A percentile compares a stretch with the other conserved stretches of the same genome.
Evolutionary conservation across 257 asterid genomes (phyloP).

Genomic region (Solanum lycopersicoides): DNA sequence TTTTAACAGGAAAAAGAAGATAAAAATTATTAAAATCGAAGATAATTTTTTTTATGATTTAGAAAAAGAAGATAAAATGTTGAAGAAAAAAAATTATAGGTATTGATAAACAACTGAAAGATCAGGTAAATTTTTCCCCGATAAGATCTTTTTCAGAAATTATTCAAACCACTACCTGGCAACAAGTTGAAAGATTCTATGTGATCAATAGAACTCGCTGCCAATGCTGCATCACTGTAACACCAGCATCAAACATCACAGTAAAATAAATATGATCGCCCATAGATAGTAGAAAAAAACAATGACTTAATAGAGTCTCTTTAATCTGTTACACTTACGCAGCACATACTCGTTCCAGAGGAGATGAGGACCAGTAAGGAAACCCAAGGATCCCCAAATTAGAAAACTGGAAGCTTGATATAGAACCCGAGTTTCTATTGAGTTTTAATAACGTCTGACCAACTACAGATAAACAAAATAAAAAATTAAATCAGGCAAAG

Average conservation of each 20-base stretch:
- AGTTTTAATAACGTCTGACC: slow-evolving; percentile 59
- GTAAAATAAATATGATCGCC: background rate
- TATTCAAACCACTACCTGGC: slow-evolving; percentile 46
- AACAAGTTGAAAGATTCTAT: slow-evolving; percentile 37
- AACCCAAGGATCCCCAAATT: slow-evolving; percentile 77
- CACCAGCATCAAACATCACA: background rate
- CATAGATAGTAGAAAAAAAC: background rate
- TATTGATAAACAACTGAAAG: background rate
- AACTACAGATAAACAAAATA: slow-evolving; percentile 39
- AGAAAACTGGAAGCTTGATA: slow-evolving; percentile 46
- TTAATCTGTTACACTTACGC: slow-evolving; percentile 30
- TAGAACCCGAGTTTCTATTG: slow-evolving; percentile 34
- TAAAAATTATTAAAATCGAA: no score
- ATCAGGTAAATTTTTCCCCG: background rate
- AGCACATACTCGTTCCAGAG: slow-evolving; percentile 56
- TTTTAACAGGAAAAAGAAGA: background rate
- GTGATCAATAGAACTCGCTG: slow-evolving; percentile 44
- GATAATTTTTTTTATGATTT: background rate
- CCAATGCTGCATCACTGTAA: slow-evolving; percentile 31
- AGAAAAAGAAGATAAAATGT: background rate
- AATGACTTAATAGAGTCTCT: background rate
- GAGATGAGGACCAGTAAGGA: slow-evolving; percentile 68
- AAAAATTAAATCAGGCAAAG: slow-evolving; percentile 10
- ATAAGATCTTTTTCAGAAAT: background rate
- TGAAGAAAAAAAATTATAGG: background rate